Conservation (phyloP, 1,139 yeast species). For the Blastobotrys buckinghamii region DNA sequence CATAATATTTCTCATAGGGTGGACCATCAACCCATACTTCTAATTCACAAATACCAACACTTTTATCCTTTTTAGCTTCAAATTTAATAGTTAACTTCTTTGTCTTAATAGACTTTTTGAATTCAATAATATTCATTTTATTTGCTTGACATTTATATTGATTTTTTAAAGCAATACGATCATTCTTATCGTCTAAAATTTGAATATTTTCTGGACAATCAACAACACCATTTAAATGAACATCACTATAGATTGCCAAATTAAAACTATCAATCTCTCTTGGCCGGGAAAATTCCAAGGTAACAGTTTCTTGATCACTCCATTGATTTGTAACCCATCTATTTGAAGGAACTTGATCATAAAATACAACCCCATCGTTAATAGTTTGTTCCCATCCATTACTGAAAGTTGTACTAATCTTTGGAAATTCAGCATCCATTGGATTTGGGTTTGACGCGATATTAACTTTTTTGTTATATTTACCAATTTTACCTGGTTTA, state of each 20-base stretch:
- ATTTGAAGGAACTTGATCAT: conserved; percentile 1
- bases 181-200: not conserved
- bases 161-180: no score
- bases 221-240: not conserved
- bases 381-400: not conserved
- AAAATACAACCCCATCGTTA: conserved; percentile 1
- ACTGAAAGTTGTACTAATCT: not conserved
- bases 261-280: not conserved
- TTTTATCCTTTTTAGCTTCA: not conserved
- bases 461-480: not conserved
- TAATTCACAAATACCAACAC: not conserved
- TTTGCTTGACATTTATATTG: not conserved
- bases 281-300: not conserved
- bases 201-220: conserved; percentile 3
- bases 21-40: conserved; percentile 2
- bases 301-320: not conserved
- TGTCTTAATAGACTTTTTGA: not conserved
- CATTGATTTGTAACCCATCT: not conserved
- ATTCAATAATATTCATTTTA: not conserved
- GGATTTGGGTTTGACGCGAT: not conserved
- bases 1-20: not conserved
- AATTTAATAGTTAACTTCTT: not conserved
- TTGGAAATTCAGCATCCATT: not conserved
- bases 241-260: not conserved
- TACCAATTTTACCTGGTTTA: not conserved